A percentile compares a stretch with the other conserved stretches of the same genome.
Evolutionary conservation across 1,139 yeast genomes (phyloP).

Genomic region (Kluyveromyces marxianus): DNA sequence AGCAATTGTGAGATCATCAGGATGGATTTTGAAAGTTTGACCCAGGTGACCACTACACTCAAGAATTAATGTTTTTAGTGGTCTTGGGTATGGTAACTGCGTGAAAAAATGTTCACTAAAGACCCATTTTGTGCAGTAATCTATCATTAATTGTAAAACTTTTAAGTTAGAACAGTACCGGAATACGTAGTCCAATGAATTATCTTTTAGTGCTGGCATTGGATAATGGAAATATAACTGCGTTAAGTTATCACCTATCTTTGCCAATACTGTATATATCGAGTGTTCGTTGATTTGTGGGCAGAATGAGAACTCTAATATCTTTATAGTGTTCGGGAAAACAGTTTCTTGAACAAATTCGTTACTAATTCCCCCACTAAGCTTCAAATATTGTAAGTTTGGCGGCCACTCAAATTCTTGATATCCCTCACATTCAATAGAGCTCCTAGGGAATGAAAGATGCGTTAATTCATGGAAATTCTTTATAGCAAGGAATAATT

Average conservation of each 20-base stretch:
- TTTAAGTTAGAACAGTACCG: constrained; percentile 65
- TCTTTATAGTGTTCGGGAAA: constrained; percentile 65
- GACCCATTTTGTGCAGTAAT: constrained; percentile 63
- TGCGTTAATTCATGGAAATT: constrained; percentile 57
- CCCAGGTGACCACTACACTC: constrained; percentile 89
- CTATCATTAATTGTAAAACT: constrained; percentile 65
- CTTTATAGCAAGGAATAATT: constrained; percentile 66
- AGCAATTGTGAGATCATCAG: constrained; percentile 83
- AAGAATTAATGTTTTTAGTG: constrained; percentile 56
- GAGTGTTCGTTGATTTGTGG: constrained; percentile 64
- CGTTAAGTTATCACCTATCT: constrained; percentile 58
- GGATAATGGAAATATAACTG: constrained; percentile 72
- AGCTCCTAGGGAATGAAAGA: constrained; percentile 81
- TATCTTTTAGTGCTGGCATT: constrained; percentile 68
- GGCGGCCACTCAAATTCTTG: constrained; percentile 63
- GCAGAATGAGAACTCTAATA: constrained; percentile 79
- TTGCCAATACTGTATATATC: constrained; percentile 49
- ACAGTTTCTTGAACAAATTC: constrained; percentile 59
- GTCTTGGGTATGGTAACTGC: constrained; percentile 34
- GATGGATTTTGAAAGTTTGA: constrained; percentile 72
- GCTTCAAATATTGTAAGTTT: constrained; percentile 56
- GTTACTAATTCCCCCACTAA: constrained; percentile 86
- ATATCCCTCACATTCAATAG: constrained; percentile 64
- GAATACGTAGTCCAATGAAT: constrained; percentile 68
- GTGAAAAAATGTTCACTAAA: constrained; percentile 49